These are phyloP conservation scores for Limonium bicolor DNA, from an alignment of 148 eudicot genomes.

Conservation along the genomic window DNA sequence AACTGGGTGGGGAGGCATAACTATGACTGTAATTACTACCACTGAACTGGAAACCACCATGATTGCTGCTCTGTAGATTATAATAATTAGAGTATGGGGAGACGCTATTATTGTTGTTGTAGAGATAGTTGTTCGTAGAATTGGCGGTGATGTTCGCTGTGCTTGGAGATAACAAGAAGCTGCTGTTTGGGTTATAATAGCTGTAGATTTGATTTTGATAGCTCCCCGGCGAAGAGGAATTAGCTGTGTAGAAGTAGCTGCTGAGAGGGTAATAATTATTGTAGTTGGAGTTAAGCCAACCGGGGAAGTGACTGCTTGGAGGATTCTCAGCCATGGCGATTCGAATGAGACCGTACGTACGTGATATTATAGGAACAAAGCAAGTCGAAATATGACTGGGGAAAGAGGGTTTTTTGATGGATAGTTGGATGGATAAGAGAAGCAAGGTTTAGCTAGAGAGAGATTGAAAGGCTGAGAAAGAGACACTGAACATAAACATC, in stretches of 20 bases:
- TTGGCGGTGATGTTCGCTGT: too few species aligned
- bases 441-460: background rate
- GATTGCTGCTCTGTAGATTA: too few species aligned
- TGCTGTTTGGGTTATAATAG: too few species aligned
- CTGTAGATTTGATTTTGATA: too few species aligned
- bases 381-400: background rate
- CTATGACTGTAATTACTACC: background rate
- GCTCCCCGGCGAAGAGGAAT: too few species aligned
- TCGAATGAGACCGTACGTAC: constrained; percentile 4
- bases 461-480: constrained; percentile 3
- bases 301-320: constrained; percentile 1
- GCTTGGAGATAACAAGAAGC: too few species aligned
- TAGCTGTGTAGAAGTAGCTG: background rate
- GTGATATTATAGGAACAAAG: background rate
- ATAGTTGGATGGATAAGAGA: background rate
- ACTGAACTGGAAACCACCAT: too few species aligned
- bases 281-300: background rate
- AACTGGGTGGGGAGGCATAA: background rate
- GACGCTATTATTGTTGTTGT: background rate
- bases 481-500: constrained; percentile 4
- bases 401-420: constrained; percentile 1
- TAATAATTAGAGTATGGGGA: too few species aligned
- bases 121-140: background rate
- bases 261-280: background rate
- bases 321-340: constrained; percentile 6